Evolutionary conservation across 2,329 filamentous ascomycete genomes (phyloP).

Genomic region (Emergomyces pasteurianus): DNA sequence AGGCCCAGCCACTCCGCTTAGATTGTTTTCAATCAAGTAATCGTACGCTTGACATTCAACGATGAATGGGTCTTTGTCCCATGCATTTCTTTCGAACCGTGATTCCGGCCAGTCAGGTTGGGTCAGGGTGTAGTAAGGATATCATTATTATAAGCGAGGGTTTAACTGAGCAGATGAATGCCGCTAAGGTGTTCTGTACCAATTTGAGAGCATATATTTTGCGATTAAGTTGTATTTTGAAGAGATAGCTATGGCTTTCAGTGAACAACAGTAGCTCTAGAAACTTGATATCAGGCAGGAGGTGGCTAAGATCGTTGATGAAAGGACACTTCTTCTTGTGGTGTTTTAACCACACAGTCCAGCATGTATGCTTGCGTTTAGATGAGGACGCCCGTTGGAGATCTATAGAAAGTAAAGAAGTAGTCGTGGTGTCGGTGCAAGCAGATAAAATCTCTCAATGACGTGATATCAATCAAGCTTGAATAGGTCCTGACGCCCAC

Average conservation of each 20-base stretch:
- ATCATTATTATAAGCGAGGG: not conserved
- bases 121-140: slow-evolving; percentile 1
- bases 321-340: slow-evolving; percentile 1
- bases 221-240: slow-evolving; percentile 1
- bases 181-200: not conserved
- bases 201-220: slow-evolving; percentile 4
- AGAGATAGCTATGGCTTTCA: not conserved
- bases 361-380: slow-evolving; percentile 3
- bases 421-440: not conserved
- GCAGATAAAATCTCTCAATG: slow-evolving; percentile 1
- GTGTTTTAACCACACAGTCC: slow-evolving; percentile 4
- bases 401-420: not conserved
- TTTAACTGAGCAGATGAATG: not conserved
- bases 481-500: not conserved
- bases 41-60: slow-evolving; percentile 9
- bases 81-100: slow-evolving; percentile 5
- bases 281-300: slow-evolving; percentile 2
- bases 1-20: slow-evolving; percentile 1
- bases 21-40: slow-evolving; percentile 4
- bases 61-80: slow-evolving; percentile 6
- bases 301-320: not conserved
- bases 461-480: not conserved
- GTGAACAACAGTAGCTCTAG: slow-evolving; percentile 1
- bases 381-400: not conserved
- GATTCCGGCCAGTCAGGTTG: slow-evolving; percentile 2